phyloP scores from a whole-genome alignment of 495 filamentous ascomycete genomes.

The Xanthoparmelia taractica region DNA sequence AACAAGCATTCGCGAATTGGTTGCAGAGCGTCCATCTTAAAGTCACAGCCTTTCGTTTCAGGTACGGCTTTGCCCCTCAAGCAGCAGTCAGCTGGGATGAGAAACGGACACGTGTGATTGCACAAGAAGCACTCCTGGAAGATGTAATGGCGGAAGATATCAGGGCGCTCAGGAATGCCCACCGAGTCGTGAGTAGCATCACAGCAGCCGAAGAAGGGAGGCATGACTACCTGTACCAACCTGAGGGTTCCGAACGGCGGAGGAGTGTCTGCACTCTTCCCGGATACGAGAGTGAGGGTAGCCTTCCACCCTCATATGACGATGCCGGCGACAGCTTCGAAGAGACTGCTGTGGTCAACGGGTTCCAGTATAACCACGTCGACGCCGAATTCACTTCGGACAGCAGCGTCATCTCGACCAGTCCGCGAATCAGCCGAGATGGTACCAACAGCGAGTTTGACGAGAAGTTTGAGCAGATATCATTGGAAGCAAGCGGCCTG shows the following conservation, averaged over 20 bases:
- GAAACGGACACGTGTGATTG: conserved; percentile 23
- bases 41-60: conserved; percentile 16
- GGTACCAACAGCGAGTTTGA: conserved; percentile 24
- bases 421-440: conserved; percentile 28
- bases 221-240: conserved; percentile 15
- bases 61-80: conserved; percentile 11
- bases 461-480: conserved; percentile 25
- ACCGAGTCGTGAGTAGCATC: conserved; percentile 39
- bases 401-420: conserved; percentile 28
- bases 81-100: conserved; percentile 19
- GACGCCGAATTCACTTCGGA: conserved; percentile 24
- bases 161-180: conserved; percentile 39
- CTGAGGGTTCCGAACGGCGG: conserved; percentile 19
- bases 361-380: conserved; percentile 15
- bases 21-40: conserved; percentile 19
- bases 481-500: conserved; percentile 10
- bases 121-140: conserved; percentile 31
- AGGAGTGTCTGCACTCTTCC: conserved; percentile 24
- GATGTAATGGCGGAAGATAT: conserved; percentile 36
- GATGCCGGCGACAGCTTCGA: conserved; percentile 5
- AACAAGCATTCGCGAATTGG: conserved; percentile 34
- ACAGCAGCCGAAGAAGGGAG: conserved; percentile 39
- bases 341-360: conserved; percentile 13
- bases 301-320: conserved; percentile 26
- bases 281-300: conserved; percentile 27